Base-by-base conservation (phyloP, 148 eudicot genomes). In the Nepenthes mirabilis region DNA sequence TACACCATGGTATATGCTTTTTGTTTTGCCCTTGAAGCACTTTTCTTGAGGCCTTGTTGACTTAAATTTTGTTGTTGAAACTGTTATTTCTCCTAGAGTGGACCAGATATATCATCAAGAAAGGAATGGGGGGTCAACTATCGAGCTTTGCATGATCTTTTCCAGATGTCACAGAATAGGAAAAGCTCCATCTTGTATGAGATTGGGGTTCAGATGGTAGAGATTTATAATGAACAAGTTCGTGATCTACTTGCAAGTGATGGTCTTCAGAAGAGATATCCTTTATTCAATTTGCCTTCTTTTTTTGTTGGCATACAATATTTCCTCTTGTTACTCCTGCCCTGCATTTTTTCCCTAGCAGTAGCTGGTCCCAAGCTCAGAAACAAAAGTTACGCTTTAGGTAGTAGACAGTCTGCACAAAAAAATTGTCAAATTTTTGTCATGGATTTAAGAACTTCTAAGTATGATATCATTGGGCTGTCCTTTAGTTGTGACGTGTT, bases 201-300 rank as follows among this genome's bases (percentile, higher is more conserved):
- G 53, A 70, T 90, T 68, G 80, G 88, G 37, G 97, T 90, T 62
- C 95, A 90, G 68, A 90, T 89, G 97, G 84, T 89, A 47, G 97
- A 89, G 66, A 89, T 89, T 48, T 89, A 89, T 59, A 89, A 89
- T 65, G 97, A 90, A 67, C 97, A 90, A 90, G 97, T 90, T 23
- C 97, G 95, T 37, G 97, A 90, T 75, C 70, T 90, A 56, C 90
- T 90, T 59, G 59, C 75, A 3, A 75, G 60, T 50, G 85, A 68
- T 37, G 84, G 76, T 55, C 73, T 81, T 63, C 95, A 82, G 56
- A 90, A 80, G 69, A 82, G 83, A 90, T 90, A 90, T 90, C 97
- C 97, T 88, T 84, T 55, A 23, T 49, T 43, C 35, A 23, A n/a
- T 63, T 35, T 13, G 60, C 47, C 9, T 34, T 43, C 51, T 13